Evolutionary conservation across 2,329 filamentous ascomycete genomes (phyloP), one percentile per base, ranked within the genome.

Genomic region (Xylaria digitata): DNA sequence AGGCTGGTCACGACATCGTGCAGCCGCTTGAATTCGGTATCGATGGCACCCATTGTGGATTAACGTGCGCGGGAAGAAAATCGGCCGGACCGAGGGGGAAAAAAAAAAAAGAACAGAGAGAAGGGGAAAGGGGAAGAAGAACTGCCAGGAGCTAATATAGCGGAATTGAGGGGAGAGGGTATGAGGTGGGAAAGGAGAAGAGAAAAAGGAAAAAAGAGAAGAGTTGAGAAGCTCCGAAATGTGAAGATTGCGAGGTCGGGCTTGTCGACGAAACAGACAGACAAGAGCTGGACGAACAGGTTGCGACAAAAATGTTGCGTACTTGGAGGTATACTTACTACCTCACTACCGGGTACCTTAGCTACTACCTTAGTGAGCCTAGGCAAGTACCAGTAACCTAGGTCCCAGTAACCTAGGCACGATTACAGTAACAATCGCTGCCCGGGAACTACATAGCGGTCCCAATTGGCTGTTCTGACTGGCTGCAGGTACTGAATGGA

Each of bases 1-100:
- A 99, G 90, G 82, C 89, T 88, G 79, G 88, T 85, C 80, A 98
- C 90, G 77, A 94, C 88, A 83, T 90, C 88, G 84, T 94, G 94
- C 77, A 98, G 89, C 82, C 90, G 87, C 81, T 94, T 89, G 78
- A 97, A 89, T 80, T 94, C 89, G 78, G 96, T 92, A 79, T 92
- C 90, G 82, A 95, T 90, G 79, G 92, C 92, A 82, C 93, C 92
- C 94, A 97, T 97, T 86, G 81, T 86, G 70, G 71, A 74, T 65
- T 57, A 59, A 8, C 67, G 64, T 63, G 67, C 66, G 54, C 65
- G 50, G 50, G 67, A 63, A 64, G 67, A 73, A 68, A 70, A 69
- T 68, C 54, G 72, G 71, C 72, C 72, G 54, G 73, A 72, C 72
- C 73, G 75, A 73, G 59, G 69, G 61, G 57, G 34, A 63, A 63